phyloP scores from a whole-genome alignment of 2,329 filamentous ascomycete genomes.

The Thyridium curvatum region DNA sequence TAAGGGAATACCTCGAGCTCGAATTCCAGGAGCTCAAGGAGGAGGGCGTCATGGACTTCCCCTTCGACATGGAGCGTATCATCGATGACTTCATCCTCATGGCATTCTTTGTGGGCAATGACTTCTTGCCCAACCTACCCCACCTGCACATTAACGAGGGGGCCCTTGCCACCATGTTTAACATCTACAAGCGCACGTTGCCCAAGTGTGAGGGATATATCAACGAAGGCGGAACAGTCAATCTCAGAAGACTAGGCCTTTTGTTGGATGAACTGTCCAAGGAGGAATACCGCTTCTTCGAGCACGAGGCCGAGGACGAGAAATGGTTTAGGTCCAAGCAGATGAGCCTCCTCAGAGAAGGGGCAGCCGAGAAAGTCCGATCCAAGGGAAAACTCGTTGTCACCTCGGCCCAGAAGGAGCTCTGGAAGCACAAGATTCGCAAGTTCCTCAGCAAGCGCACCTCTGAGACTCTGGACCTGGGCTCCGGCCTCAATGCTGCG shows the following conservation, averaged over 20 bases:
- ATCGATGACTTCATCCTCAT: conserved; percentile 99
- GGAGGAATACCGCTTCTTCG: conserved; percentile 89
- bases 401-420: conserved; percentile 70
- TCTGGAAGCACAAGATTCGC: conserved; percentile 77
- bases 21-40: conserved; percentile 91
- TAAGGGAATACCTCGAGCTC: conserved; percentile 91
- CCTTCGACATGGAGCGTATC: conserved; percentile 89
- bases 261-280: conserved; percentile 80
- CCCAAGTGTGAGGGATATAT: conserved; percentile 89
- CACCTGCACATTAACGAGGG: conserved; percentile 98
- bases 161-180: conserved; percentile 94
- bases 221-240: conserved; percentile 91
- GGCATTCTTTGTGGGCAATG: conserved; percentile 99
- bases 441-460: conserved; percentile 71
- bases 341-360: conserved; percentile 53
- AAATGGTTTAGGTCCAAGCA: conserved; percentile 90
- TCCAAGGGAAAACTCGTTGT: conserved; percentile 62
- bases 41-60: conserved; percentile 64
- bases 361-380: conserved; percentile 54
- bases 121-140: conserved; percentile 95
- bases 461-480: conserved; percentile 63
- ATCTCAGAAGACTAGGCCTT: conserved; percentile 69
- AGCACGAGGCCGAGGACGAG: conserved; percentile 80
- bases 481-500: conserved; percentile 65
- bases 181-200: conserved; percentile 86